phyloP scores from a whole-genome alignment of 2,329 filamentous ascomycete genomes.

The Delphinella strobiligena region DNA sequence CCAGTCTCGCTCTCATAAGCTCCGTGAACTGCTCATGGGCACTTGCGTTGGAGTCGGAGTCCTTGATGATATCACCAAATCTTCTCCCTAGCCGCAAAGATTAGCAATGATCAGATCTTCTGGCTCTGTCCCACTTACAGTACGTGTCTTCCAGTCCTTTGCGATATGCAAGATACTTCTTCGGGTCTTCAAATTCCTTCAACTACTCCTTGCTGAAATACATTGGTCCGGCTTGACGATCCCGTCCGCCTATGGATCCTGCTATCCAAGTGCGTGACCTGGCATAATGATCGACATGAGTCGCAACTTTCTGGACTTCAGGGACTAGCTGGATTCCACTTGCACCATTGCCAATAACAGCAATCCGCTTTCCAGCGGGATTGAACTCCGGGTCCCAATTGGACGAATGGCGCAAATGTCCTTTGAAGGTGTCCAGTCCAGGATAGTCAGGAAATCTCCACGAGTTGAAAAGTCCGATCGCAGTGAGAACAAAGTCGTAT shows the following conservation, averaged over 20 bases:
- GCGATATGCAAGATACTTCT: constrained; percentile 42
- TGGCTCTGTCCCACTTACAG: too few relatives aligned
- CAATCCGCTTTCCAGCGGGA: constrained; percentile 26
- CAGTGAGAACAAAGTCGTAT: constrained; percentile 50
- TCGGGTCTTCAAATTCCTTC: constrained; percentile 47
- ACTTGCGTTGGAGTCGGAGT: constrained; percentile 20
- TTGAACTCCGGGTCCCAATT: constrained; percentile 22
- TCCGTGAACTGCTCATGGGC: constrained; percentile 6
- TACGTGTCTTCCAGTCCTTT: constrained; percentile 41
- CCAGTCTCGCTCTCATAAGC: constrained; percentile 42
- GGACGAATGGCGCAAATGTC: constrained; percentile 26
- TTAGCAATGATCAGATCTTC: too few relatives aligned
- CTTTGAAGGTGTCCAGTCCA: constrained; percentile 24
- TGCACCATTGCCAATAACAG: constrained; percentile 32
- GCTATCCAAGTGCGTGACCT: constrained; percentile 58
- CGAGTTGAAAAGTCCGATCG: constrained; percentile 54
- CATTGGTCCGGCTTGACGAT: constrained; percentile 43
- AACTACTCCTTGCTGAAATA: constrained; percentile 41
- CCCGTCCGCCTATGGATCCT: constrained; percentile 41
- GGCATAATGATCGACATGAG: constrained; percentile 50
- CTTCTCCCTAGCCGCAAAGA: too few relatives aligned
- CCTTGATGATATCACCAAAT: constrained; percentile 26
- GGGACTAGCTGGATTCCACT: constrained; percentile 30
- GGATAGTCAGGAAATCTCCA: constrained; percentile 52
- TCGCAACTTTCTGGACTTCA: constrained; percentile 35